Percentiles rank a stretch among this genome's conserved stretches.
Conservation (phyloP, 2,329 filamentous ascomycete species). For the Lachnellula subtilissima region DNA sequence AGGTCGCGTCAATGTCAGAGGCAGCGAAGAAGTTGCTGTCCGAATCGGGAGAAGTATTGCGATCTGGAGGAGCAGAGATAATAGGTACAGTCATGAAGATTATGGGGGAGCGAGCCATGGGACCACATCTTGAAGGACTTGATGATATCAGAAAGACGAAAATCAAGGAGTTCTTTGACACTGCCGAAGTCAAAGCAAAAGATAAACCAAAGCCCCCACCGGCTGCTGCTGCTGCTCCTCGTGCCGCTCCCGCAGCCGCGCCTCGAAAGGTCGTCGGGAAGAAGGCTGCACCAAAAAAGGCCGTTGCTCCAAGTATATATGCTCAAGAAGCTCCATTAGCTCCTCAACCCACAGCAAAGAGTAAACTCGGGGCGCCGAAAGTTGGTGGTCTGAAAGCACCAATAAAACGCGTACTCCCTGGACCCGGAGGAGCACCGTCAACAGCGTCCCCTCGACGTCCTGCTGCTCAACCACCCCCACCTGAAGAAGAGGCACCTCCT, state of each 20-base stretch:
- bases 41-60: conserved; percentile 79
- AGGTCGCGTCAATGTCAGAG: conserved; percentile 83
- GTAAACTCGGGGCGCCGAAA: conserved; percentile 54
- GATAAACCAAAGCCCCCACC: conserved; percentile 82
- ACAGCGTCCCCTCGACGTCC: conserved; percentile 44
- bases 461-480: conserved; percentile 44
- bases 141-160: conserved; percentile 96
- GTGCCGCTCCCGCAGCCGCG: conserved; percentile 39
- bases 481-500: conserved; percentile 36
- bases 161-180: conserved; percentile 86
- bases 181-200: conserved; percentile 79
- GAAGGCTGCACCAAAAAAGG: conserved; percentile 43
- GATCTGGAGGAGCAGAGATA: conserved; percentile 86
- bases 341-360: conserved; percentile 53
- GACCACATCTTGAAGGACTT: conserved; percentile 80
- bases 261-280: conserved; percentile 46
- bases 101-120: conserved; percentile 94
- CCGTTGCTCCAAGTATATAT: conserved; percentile 39
- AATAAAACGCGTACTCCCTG: conserved; percentile 49
- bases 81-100: conserved; percentile 98
- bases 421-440: conserved; percentile 38
- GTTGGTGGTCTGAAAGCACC: conserved; percentile 53
- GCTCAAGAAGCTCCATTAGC: conserved; percentile 50
- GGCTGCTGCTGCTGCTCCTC: conserved; percentile 46
- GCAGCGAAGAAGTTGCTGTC: conserved; percentile 82